Evolutionary conservation across 1,284 basidiomycete genomes (phyloP).

Genomic region (Thelephora terrestris): DNA sequence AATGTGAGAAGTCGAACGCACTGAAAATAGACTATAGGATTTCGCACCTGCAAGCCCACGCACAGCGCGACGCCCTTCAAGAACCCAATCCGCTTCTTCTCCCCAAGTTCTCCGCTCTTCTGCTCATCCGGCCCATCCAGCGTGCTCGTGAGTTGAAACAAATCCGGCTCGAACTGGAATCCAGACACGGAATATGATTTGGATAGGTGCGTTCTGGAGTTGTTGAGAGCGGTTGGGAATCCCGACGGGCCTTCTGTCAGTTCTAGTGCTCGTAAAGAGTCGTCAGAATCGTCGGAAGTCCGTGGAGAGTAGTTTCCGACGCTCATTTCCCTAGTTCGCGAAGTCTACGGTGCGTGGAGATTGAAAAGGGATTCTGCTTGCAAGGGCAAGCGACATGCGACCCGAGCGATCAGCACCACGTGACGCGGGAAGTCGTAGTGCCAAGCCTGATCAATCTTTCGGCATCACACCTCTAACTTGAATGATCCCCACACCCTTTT

Average conservation of each 20-base stretch:
- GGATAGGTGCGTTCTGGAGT: slow-evolving; percentile 23
- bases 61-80: slow-evolving; percentile 82
- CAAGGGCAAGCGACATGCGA: slow-evolving; percentile 27
- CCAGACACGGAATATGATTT: slow-evolving; percentile 66
- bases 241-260: slow-evolving; percentile 50
- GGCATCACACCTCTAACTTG: too few relatives aligned
- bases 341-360: slow-evolving; percentile 23
- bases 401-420: too few relatives aligned
- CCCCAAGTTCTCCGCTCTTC: slow-evolving; percentile 32
- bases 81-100: slow-evolving; percentile 64
- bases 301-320: slow-evolving; percentile 34
- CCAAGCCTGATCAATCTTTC: too few relatives aligned
- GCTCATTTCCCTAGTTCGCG: slow-evolving; percentile 18
- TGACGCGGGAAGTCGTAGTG: too few relatives aligned
- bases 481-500: too few relatives aligned
- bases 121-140: slow-evolving; percentile 50
- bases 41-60: slow-evolving; percentile 61
- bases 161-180: slow-evolving; percentile 69
- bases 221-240: slow-evolving; percentile 10
- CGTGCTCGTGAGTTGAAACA: slow-evolving; percentile 69
- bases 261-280: slow-evolving; percentile 70
- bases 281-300: slow-evolving; percentile 56
- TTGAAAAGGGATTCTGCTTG: slow-evolving; percentile 19
- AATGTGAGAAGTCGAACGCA: slow-evolving; percentile 10
- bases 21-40: neutral